Conservation (phyloP, 2,329 filamentous ascomycete genomes). For the Mycosphaerella sp. region DNA sequence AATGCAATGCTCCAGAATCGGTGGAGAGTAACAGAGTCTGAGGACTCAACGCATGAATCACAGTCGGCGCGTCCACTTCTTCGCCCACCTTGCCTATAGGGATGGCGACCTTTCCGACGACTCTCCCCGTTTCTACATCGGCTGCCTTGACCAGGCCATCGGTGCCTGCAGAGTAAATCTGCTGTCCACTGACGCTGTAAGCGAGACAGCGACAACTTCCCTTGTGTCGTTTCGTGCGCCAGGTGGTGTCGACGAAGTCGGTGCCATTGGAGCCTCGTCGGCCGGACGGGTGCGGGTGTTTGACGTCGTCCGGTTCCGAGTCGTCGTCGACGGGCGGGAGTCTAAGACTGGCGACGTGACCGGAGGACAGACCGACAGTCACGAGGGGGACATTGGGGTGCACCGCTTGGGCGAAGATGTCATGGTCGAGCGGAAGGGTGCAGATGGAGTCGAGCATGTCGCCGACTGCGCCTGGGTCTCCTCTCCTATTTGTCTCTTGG, state of each 20-base stretch:
- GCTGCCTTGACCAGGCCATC: conserved; percentile 60
- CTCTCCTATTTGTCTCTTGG: background rate
- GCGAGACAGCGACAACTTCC: conserved; percentile 80
- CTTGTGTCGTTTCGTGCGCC: conserved; percentile 86
- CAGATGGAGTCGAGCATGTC: conserved; percentile 86
- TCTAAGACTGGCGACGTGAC: conserved; percentile 78
- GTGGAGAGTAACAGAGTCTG: conserved; percentile 84
- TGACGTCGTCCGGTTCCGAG: conserved; percentile 29
- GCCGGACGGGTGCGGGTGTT: conserved; percentile 6
- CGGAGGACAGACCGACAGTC: conserved; percentile 75
- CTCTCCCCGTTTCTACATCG: conserved; percentile 54
- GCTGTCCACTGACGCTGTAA: conserved; percentile 70
- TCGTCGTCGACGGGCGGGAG: conserved; percentile 55
- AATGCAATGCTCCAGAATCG: conserved; percentile 81
- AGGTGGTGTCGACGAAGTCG: conserved; percentile 71
- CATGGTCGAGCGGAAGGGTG: conserved; percentile 74
- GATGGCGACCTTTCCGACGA: conserved; percentile 74
- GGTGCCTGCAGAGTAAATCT: conserved; percentile 55
- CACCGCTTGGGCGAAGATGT: conserved; percentile 81
- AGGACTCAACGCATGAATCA: conserved; percentile 76
- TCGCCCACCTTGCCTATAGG: conserved; percentile 46
- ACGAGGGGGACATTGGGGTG: conserved; percentile 80
- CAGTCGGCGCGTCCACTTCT: conserved; percentile 64
- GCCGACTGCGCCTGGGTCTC: background rate
- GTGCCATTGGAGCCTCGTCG: conserved; percentile 52